Conservation (phyloP, 2,329 filamentous ascomycete species). For the Ascochyta clinopodiicola region DNA sequence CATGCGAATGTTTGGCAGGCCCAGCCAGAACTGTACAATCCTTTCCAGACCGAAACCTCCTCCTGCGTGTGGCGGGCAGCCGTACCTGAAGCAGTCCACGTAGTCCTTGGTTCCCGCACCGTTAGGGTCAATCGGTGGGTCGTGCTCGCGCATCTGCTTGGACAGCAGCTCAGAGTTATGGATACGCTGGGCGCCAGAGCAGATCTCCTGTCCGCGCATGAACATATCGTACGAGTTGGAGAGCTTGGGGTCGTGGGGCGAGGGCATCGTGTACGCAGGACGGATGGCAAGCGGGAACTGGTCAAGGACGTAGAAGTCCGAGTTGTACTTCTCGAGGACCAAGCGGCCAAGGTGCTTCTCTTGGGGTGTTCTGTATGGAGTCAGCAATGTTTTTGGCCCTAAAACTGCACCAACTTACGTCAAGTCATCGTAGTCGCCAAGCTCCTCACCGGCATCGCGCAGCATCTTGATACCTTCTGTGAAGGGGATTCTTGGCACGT, state of each 20-base stretch:
- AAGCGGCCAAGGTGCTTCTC: slow-evolving; percentile 89
- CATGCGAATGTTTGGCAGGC: slow-evolving; percentile 67
- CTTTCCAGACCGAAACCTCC: slow-evolving; percentile 71
- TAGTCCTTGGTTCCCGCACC: slow-evolving; percentile 68
- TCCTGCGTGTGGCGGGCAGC: slow-evolving; percentile 69
- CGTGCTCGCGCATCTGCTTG: slow-evolving; percentile 64
- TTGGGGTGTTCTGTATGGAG: slow-evolving; percentile 66
- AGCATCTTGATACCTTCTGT: slow-evolving; percentile 79
- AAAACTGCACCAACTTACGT: slow-evolving; percentile 43
- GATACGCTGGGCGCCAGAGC: slow-evolving; percentile 71
- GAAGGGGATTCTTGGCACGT: slow-evolving; percentile 79
- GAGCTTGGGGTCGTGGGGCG: slow-evolving; percentile 52
- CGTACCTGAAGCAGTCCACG: slow-evolving; percentile 68
- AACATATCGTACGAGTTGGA: slow-evolving; percentile 73
- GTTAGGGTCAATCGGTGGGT: slow-evolving; percentile 62
- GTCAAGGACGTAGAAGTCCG: slow-evolving; percentile 96
- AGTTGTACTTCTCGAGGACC: slow-evolving; percentile 85
- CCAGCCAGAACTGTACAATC: slow-evolving; percentile 71
- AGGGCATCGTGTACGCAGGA: slow-evolving; percentile 91
- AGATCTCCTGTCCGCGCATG: slow-evolving; percentile 74
- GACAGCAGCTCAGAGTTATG: slow-evolving; percentile 66
- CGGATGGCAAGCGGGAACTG: slow-evolving; percentile 90
- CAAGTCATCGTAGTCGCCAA: slow-evolving; percentile 80
- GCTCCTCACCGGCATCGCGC: slow-evolving; percentile 77
- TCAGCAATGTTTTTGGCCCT: not conserved